These are phyloP conservation scores for Phoma herbarum DNA, from an alignment of 2,329 filamentous ascomycete species.

Conservation along the genomic window DNA sequence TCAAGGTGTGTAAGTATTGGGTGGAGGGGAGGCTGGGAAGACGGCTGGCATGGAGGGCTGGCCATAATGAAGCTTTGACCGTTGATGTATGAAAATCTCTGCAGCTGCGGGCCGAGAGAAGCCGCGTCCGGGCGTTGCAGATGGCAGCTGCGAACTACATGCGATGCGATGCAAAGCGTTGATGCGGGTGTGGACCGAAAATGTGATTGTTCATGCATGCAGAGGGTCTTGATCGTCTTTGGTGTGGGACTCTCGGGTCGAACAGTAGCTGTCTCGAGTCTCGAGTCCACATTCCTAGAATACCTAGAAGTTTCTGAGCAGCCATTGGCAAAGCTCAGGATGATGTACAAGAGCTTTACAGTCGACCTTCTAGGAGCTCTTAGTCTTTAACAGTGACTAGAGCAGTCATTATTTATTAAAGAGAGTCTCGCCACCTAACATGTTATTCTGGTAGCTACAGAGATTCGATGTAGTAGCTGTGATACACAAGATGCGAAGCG, in stretches of 20 bases:
- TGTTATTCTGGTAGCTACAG: too few species aligned
- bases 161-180: constrained; percentile 20
- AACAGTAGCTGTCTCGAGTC: background rate
- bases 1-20: constrained; percentile 4
- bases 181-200: constrained; percentile 4
- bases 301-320: too few species aligned
- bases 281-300: background rate
- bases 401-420: too few species aligned
- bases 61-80: constrained; percentile 17
- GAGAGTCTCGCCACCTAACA: too few species aligned
- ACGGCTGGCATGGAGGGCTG: constrained; percentile 18
- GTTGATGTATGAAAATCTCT: constrained; percentile 34
- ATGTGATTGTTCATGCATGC: background rate
- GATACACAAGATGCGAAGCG: too few species aligned
- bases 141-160: constrained; percentile 17
- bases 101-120: constrained; percentile 34
- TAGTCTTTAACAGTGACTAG: too few species aligned
- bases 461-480: too few species aligned
- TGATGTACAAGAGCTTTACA: too few species aligned
- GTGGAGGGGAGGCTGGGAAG: constrained; percentile 24
- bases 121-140: constrained; percentile 24
- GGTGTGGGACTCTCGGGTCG: background rate
- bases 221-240: background rate
- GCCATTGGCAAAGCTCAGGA: too few species aligned
- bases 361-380: too few species aligned